Evolutionary conservation across 495 filamentous ascomycete genomes (phyloP), one percentile per base, ranked within the genome.

Genomic region (Penicillium pulvis): DNA sequence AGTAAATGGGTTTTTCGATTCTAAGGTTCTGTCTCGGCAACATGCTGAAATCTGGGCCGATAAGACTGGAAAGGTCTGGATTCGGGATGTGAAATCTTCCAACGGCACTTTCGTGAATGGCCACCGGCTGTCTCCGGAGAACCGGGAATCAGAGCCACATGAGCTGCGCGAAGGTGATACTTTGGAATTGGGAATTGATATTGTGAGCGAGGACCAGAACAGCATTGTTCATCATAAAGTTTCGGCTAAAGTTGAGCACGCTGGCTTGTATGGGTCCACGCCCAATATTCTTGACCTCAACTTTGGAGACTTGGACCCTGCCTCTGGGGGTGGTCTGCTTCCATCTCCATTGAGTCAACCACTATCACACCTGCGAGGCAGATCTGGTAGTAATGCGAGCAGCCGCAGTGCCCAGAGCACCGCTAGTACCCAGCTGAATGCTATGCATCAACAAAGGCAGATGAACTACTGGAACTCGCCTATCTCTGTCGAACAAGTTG

Each of bases 71-170:
- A 96, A 94, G 67, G 86, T 98, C 53, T 98, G 87, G 86, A 98
- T 98, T 64, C 86, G 92, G 35, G 94, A 98, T 75, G 89, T 98
- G 61, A 98, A 97, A 71, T 98, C 94, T 4, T 98, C 94, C 3
- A 98, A 98, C 65, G 94, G 94, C 42, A 98, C 94, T 1, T 98
- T 98, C 72, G 93, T 98, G 53, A 98, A 97, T 58, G 92, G 91
- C n/a, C 81, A 86, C 17, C 85, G 94, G 24, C 70, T 98, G 50
- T 97, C 94, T 9, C 89, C 84, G 28, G 94, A 98, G 65, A 97
- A 96, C 64, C 83, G 90, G 59, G 94, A 98, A 64, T 97, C 93
- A 1, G 94, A 98, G 43, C 91, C 94, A 0, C 91, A 97, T 62
- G 91, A 97, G 64, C 75, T 98, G 26, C 85, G 90, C 56, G 90